Evolutionary conservation across 192 early-diverging fungal species (phyloP).

Genomic region (Backusella sp.): DNA sequence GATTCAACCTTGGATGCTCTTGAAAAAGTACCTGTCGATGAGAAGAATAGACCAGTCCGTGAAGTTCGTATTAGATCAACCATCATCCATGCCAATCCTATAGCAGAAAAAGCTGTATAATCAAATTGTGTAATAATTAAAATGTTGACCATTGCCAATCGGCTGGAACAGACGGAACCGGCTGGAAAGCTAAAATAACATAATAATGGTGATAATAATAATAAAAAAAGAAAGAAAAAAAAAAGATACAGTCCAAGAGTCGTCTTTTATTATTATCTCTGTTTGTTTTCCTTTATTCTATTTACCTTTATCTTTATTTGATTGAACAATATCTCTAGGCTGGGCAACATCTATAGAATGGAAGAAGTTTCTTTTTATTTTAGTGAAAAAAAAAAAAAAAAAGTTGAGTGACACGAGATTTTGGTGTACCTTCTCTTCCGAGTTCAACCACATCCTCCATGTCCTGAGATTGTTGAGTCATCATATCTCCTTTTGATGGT

Average conservation of each 20-base stretch:
- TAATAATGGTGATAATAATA: not conserved
- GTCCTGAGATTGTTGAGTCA: constrained; percentile 27
- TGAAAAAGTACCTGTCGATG: constrained; percentile 84
- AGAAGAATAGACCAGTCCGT: constrained; percentile 77
- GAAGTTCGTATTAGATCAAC: constrained; percentile 72
- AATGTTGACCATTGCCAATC: constrained; percentile 21
- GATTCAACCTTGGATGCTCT: constrained; percentile 82
- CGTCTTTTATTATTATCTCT: not conserved
- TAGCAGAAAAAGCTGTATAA: constrained; percentile 62
- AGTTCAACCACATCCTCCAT: constrained; percentile 28
- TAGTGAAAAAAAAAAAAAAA: not conserved
- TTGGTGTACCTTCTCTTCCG: constrained; percentile 21
- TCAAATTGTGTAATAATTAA: not conserved
- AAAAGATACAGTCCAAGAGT: not conserved
- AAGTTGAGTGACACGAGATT: not conserved
- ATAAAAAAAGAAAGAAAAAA: not conserved
- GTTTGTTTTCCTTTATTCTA: not conserved
- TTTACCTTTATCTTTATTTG: constrained; percentile 3
- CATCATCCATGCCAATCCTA: constrained; percentile 94
- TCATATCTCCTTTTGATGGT: constrained; percentile 12
- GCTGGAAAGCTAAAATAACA: not conserved
- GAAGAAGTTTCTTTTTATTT: not conserved
- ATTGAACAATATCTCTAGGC: not conserved
- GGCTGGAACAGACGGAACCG: constrained; percentile 12
- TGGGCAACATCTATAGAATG: not conserved